phyloP scores from a whole-genome alignment of 495 filamentous ascomycete species.

The Tuber magnatum region DNA sequence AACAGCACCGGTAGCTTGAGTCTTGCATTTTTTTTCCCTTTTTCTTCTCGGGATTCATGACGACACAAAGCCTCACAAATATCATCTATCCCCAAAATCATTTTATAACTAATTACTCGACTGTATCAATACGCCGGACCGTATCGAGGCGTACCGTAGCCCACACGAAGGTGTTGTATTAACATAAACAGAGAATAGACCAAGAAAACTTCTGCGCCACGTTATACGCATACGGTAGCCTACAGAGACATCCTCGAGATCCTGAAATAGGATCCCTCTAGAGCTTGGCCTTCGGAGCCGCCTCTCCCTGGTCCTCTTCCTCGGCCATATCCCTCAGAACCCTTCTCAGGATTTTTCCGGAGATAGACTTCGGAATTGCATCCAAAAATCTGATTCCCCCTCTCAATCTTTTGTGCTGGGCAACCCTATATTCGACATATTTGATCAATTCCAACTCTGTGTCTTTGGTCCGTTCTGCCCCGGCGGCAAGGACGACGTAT shows the following conservation, averaged over 20 bases:
- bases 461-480: slow-evolving; percentile 45
- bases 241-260: not conserved
- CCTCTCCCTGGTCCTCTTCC: slow-evolving; percentile 20
- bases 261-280: slow-evolving; percentile 14
- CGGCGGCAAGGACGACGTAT: slow-evolving; percentile 63
- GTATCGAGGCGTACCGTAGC: not conserved
- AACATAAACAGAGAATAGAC: not conserved
- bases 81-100: too few relatives aligned
- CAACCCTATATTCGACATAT: slow-evolving; percentile 57
- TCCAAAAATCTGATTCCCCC: slow-evolving; percentile 80
- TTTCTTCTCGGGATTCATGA: not conserved
- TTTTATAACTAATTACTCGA: not conserved
- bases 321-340: slow-evolving; percentile 41
- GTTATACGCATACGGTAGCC: not conserved
- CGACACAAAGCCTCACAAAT: not conserved
- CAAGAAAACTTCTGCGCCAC: not conserved
- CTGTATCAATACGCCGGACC: not conserved
- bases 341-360: slow-evolving; percentile 82
- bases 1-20: not conserved
- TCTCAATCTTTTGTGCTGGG: slow-evolving; percentile 67
- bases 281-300: slow-evolving; percentile 31
- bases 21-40: not conserved
- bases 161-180: not conserved
- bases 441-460: slow-evolving; percentile 56
- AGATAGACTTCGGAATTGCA: slow-evolving; percentile 72